Evolutionary conservation across 768 basidiomycete genomes (phyloP), one percentile per base, ranked within the genome.

Genomic region (Lentinula sp.): DNA sequence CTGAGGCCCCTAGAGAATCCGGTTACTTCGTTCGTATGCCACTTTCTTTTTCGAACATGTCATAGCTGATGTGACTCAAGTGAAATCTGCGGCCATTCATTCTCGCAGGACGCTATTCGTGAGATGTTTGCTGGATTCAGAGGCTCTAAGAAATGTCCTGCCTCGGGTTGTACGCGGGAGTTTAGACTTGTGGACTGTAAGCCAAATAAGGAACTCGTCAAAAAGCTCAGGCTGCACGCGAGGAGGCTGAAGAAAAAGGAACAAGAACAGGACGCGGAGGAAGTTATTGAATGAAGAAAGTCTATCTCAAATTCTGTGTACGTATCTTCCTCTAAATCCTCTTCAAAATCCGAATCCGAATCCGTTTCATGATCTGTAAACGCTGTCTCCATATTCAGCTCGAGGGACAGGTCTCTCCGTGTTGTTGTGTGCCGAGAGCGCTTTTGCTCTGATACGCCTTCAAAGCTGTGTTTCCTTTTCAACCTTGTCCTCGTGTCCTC

Each of bases 81-180:
- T 39, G 70, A 72, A 43, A 68, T 83, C 35, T 97, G 95, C 71
- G 78, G 83, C 0, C 95, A 98, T 71, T 90, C 89, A 0, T 98
- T 88, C 76, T 93, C 92, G 2, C 79, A 75, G 49, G 81, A 73
- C 50, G 86, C 91, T 1, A 90, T 98, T 63, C 71, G 72, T 46
- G 85, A 85, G 3, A 86, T 85, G 66, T 83, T 95, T 67, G 69
- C 66, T 37, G 71, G 68, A 53, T 64, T 65, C 10, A 64, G 70
- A 63, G 60, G 65, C 61, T 74, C 74, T 50, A 75, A 74, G 61
- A 75, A 77, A 60, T 93, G 91, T 65, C 91, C 91, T 48, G 80
- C 87, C 3, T 75, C 90, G 23, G 91, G 91, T 0, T 94, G 91
- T 71, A 82, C 77, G 64, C 79, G 87, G 69, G 64, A 66, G 36